Evolutionary conservation across 2,329 filamentous ascomycete genomes (phyloP), one percentile per base, ranked within the genome.

Genomic region (Xylaria arbuscula): DNA sequence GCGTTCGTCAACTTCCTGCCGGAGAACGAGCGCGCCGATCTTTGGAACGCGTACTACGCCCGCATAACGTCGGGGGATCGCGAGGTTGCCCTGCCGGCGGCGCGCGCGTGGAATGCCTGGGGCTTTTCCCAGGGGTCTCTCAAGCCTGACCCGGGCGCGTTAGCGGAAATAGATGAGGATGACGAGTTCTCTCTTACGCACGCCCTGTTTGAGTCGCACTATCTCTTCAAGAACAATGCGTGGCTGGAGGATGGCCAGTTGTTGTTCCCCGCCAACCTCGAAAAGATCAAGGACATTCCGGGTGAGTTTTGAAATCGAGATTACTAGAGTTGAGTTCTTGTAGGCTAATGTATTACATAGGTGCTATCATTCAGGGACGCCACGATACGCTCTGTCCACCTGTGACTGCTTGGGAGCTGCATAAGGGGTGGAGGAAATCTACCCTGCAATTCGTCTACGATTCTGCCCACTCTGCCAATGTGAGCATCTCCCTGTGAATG

Each of bases 241-340:
- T 71, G 51, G 42, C 28, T 71, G 53, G 61, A 71, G 40, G 70
- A 71, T 10, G 70, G 70, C 0, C 19, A 71, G 15, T 58, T 71
- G 15, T 38, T 71, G 47, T 36, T 36, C 8, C 67, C 64, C 6
- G 61, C 17, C 2, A 70, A 70, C 19, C 70, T 71, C 50, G 68
- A 40, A n/a, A 71, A 70, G 54, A 71, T 71, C 19, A 65, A 66
- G 34, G 53, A 71, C 57, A 70, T 71, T 6, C 67, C 68, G 22
- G 70, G 70, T 66, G 32, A 3, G 55, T 32, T 45, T 19, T 51
- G 32, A 28, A 6, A 4, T 19, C n/a, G 2, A 34, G 9, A 1
- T n/a, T 47, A 8, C 5, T 32, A 22, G 15, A 7, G 15, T 22
- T 53, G 40, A 5, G 45, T 11, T 1, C 11, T 3, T 45, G 22